Base-by-base conservation (phyloP, 768 basidiomycete genomes). In the Boletus pseudopeckii region DNA sequence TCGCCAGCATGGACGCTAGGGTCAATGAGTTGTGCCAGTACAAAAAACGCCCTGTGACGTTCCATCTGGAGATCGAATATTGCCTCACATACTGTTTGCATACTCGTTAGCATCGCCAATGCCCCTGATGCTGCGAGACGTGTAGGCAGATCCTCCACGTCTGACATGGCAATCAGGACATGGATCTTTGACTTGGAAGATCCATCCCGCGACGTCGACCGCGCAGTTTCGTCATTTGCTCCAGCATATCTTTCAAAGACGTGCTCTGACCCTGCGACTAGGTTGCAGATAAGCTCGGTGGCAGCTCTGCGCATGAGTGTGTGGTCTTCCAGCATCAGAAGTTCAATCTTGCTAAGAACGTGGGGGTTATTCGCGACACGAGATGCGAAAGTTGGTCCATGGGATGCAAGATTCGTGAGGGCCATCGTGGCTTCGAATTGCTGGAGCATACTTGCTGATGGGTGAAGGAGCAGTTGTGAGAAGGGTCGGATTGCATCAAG, bases 381-480 rank as follows among this genome's bases (percentile, higher is more conserved):
- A 18, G 80, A 75, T 3, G 90, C 84, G 9, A 85, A 69, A 30
- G 82, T 80, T 0, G 83, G 74, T 45, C 80, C 81, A 48, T 90
- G 79, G 17, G 93, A 94, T 0, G 96, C 86, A 40, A 98, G 73
- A 67, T 99, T 99, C 8, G 97, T 99, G 48, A 99, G 77, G 1
- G 93, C 95, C 96, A 98, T 98, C 61, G 95, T 76, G 4, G 85
- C 84, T 70, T 99, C 97, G 63, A 99, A 99, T 38, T 81, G 80
- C 64, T 97, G 92, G 7, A 98, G 74, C 33, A 89, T 79, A 43
- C 73, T 85, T 9, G 91, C 81, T 0, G 82, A 78, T 1, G 82
- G 72, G 64, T 88, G 84, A 38, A 82, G 80, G 34, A 98, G 76
- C 51, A 97, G 74, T 28, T 83, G 65, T 9, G 88, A 81, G 46